phyloP scores from a whole-genome alignment of 2,329 filamentous ascomycete species.

The Dactylonectria macrodidyma region DNA sequence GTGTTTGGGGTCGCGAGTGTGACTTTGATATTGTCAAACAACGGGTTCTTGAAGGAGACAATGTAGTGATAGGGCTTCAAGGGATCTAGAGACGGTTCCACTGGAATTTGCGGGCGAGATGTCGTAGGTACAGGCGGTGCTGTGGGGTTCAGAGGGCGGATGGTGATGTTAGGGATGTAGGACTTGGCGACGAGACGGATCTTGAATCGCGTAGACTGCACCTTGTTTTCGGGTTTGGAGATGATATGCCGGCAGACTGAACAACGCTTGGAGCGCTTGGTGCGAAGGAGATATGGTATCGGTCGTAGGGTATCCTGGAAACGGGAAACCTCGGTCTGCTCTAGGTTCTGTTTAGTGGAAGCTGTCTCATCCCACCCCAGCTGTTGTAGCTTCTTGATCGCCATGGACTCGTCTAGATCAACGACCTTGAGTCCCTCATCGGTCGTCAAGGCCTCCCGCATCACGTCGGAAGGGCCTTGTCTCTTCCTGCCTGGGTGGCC shows the following conservation, averaged over 20 bases:
- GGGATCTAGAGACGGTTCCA: conserved; percentile 64
- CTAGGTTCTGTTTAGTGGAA: conserved; percentile 63
- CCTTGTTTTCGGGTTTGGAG: conserved; percentile 92
- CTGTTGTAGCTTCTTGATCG: conserved; percentile 71
- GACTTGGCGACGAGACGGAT: conserved; percentile 91
- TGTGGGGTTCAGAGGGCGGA: conserved; percentile 72
- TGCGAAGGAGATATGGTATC: conserved; percentile 85
- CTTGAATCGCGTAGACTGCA: conserved; percentile 89
- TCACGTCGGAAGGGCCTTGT: conserved; percentile 77
- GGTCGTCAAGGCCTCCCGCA: conserved; percentile 82
- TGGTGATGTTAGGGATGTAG: conserved; percentile 87
- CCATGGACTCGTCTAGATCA: conserved; percentile 72
- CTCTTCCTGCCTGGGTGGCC: conserved; percentile 74
- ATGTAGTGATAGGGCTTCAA: conserved; percentile 82
- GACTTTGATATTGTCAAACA: conserved; percentile 92
- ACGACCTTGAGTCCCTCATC: conserved; percentile 81
- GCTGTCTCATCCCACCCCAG: conserved; percentile 76
- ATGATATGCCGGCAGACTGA: conserved; percentile 94
- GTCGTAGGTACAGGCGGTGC: conserved; percentile 53
- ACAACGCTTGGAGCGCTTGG: conserved; percentile 95
- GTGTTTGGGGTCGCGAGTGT: conserved; percentile 87
- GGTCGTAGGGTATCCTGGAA: conserved; percentile 85
- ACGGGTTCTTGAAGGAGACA: conserved; percentile 91
- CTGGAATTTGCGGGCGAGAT: conserved; percentile 49
- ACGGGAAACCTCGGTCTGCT: conserved; percentile 68